These are phyloP conservation scores for Centrapalus pauciflorus DNA, from an alignment of 129 eudicot species.

Conservation along the genomic window DNA sequence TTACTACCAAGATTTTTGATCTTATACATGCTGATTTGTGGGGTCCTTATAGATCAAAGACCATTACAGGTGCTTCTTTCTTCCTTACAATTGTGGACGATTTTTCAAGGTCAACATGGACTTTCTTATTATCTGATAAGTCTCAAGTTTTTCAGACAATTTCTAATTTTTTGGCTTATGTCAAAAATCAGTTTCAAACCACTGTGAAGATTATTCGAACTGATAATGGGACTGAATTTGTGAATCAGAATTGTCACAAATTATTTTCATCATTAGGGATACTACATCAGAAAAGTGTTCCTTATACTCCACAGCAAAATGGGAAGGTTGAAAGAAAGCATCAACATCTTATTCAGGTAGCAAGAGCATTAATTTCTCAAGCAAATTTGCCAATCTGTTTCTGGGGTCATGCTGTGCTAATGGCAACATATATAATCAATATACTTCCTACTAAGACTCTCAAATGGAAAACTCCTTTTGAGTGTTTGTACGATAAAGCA, in stretches of 20 bases:
- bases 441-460: neutral
- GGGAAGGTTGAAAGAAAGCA: too few species aligned
- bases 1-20: neutral
- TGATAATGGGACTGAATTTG: neutral
- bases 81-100: neutral
- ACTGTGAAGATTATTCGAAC: neutral
- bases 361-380: neutral
- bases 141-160: neutral
- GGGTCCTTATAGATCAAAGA: neutral
- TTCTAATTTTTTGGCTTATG: neutral
- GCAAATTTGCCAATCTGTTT: neutral
- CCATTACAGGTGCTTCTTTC: neutral
- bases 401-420: neutral
- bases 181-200: neutral
- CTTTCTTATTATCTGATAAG: neutral
- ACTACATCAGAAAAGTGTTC: neutral
- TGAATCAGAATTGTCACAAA: neutral
- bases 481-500: too few species aligned
- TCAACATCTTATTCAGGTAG: neutral
- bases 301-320: neutral
- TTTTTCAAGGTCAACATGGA: too few species aligned
- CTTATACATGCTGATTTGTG: neutral
- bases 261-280: neutral
- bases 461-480: neutral
- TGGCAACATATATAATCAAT: neutral